A percentile compares a stretch with the other conserved stretches of the same genome.
These are phyloP conservation scores for Cordyceps militaris DNA, from an alignment of 2,329 filamentous ascomycete species.

Conservation along the genomic window DNA sequence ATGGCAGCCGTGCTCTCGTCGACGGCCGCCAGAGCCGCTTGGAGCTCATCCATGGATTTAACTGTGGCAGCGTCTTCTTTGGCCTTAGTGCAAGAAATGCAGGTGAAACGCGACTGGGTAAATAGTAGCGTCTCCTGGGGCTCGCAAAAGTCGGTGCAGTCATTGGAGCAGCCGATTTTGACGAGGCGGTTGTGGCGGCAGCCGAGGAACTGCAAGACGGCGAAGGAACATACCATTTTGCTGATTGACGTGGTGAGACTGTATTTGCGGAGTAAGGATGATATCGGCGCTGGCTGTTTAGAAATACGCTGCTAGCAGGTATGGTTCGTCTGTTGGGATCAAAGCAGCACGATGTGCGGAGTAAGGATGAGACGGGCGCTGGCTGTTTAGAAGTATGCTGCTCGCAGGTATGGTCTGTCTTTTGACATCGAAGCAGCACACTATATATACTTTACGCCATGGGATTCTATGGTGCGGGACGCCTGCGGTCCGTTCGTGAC, in stretches of 20 bases:
- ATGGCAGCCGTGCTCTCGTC: neutral
- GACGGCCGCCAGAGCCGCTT: neutral
- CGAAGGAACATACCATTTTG: constrained; percentile 26
- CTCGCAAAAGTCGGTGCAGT: constrained; percentile 21
- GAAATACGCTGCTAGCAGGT: neutral
- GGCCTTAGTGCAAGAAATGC: neutral
- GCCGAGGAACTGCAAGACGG: constrained; percentile 19
- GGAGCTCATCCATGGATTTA: neutral
- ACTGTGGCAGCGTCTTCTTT: neutral
- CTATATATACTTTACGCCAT: neutral
- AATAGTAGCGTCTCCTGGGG: constrained; percentile 12
- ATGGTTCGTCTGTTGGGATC: neutral
- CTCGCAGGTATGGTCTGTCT: neutral
- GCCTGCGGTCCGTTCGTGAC: neutral
- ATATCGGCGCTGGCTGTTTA: neutral
- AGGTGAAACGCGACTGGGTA: neutral
- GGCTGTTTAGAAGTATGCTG: no score
- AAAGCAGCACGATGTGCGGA: no score
- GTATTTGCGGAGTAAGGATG: neutral
- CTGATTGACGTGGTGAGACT: neutral
- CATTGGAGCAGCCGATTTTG: constrained; percentile 23
- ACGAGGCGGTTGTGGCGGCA: constrained; percentile 22
- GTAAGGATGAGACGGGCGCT: no score
- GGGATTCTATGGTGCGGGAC: neutral
- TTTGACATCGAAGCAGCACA: neutral